Evolutionary conservation across 257 asterid genomes (phyloP), one percentile per base, ranked within the genome.

Genomic region (Solanum paucissectum): DNA sequence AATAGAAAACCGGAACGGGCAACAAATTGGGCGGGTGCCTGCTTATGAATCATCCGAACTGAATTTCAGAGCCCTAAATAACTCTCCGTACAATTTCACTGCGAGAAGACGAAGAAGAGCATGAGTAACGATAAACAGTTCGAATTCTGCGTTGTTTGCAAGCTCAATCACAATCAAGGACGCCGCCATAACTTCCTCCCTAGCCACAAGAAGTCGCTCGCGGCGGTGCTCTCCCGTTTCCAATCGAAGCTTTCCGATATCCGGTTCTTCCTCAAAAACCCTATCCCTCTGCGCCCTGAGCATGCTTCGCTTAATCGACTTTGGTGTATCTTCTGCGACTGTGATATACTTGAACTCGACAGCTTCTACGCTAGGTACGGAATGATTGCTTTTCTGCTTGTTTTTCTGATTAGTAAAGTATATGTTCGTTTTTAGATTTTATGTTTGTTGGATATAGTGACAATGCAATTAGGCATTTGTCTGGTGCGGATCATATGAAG

Each of bases 131-230:
- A 86, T 55, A 87, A 58, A 10, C n/a, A 66, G 42, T 97, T 90
- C 89, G 97, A 95, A 16, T 97, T 90, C 93, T 97, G 98, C 90
- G 91, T 91, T 91, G 95, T 92, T 6, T 97, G 99, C 83, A 94
- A 90, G 71, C 87, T 95, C 87, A 95, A 93, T 90, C 98, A 97
- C 91, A 92, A 95, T 86, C 94, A 92, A 86, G 97, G 97, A 12
- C 95, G 98, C 85, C 94, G 95, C 83, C 99, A 97, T 88, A 95
- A 84, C 12, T 95, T 86, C 86, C 92, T 94, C 86, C 98, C 98
- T 76, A 91, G 84, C 85, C 99, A 96, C 93, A 94, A 93, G 89
- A 89, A 91, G 16, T 84, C 95, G 5, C 95, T 97, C 88, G 92
- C 95, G 79, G 69, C 91, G 4, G 82, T 92, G 87, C 98, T 96